phyloP scores from a whole-genome alignment of 2,329 filamentous ascomycete species.

The Metarhizium guizhouense region DNA sequence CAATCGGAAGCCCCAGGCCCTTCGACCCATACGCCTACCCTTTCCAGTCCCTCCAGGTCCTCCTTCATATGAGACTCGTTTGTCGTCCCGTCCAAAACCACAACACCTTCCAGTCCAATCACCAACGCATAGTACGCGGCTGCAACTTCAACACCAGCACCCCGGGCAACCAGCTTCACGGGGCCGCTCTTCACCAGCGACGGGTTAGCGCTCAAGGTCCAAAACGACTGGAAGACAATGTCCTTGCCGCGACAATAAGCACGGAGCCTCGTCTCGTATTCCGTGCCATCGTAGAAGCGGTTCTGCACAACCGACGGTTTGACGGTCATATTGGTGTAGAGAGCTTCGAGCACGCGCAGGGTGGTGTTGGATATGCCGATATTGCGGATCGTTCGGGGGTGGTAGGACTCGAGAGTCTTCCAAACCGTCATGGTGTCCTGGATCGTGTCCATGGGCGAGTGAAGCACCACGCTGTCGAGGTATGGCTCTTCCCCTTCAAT shows the following conservation, averaged over 20 bases:
- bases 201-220: conserved; percentile 42
- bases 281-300: conserved; percentile 53
- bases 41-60: conserved; percentile 35
- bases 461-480: conserved; percentile 68
- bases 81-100: conserved; percentile 38
- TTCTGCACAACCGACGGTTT: conserved; percentile 62
- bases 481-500: conserved; percentile 30
- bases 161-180: conserved; percentile 39
- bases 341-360: conserved; percentile 43
- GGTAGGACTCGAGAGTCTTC: conserved; percentile 55
- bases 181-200: conserved; percentile 29
- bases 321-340: conserved; percentile 35
- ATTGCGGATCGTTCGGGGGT: conserved; percentile 53
- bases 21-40: conserved; percentile 32
- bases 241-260: conserved; percentile 32
- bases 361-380: conserved; percentile 71
- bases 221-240: conserved; percentile 45
- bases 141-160: conserved; percentile 25
- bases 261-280: conserved; percentile 52
- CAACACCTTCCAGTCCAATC: conserved; percentile 33
- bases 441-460: conserved; percentile 43
- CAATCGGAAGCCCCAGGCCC: conserved; percentile 37
- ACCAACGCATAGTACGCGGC: conserved; percentile 39
- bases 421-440: conserved; percentile 54
- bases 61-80: conserved; percentile 37